Evolutionary conservation across 2,329 filamentous ascomycete species (phyloP), one percentile per base, ranked within the genome.

Genomic region (Stachybotrys chlorohalonatus): DNA sequence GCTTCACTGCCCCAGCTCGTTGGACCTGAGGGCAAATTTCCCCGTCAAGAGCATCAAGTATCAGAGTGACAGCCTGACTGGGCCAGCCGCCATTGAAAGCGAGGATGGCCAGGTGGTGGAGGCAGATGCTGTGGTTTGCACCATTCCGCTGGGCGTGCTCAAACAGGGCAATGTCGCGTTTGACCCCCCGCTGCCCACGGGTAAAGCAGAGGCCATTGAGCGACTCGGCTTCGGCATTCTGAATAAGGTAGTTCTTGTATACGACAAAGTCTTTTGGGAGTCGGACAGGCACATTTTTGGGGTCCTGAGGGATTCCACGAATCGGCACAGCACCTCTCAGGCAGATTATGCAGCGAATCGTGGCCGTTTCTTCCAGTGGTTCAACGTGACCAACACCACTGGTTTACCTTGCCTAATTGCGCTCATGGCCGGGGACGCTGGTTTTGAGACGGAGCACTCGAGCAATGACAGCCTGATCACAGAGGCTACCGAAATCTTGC

Each of bases 361-460:
- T 53, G 93, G 93, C n/a, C 86, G 92, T 30, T 96, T 96, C 72
- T 99, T 97, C 65, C 83, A 99, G 62, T 97, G 96, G 82, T 97
- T 96, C 82, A 97, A 99, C 64, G 90, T 91, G 54, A 87, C 91
- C 57, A 89, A 90, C 62, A 95, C 90, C 3, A 91, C 89, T 49
- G 95, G 95, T 1, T 76, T 95, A 42, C 94, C 89, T 1, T 90
- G 91, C 52, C 78, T 96, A 30, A 84, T 97, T 57, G 94, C 90
- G 8, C 79, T 99, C 31, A 96, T 99, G 93, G 93, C 93, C 52
- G 94, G 94, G 24, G 90, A 96, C 62, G 90, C 95, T 17, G 94
- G 92, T 15, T 89, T 91, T 62, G 88, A 95, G 59, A 90, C 90
- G 0, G 95, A 99, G 70, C 77, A 77, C 52, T 84, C 85, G 1